Evolutionary conservation across 1,284 basidiomycete species (phyloP).

Genomic region (Ceratobasidium papillatum): DNA sequence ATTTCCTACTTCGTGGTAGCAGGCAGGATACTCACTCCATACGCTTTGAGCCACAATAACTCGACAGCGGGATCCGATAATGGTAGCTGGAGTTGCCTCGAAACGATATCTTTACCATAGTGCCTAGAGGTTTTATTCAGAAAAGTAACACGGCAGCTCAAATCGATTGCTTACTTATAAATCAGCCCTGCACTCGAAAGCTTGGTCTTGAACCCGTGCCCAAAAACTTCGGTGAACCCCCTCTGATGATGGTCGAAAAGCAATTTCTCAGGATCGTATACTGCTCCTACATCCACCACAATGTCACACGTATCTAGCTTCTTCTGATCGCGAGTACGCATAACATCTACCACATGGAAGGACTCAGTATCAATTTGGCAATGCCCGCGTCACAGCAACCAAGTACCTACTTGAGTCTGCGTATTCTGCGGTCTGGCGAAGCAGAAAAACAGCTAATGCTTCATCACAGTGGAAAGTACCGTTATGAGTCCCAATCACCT

Average conservation of each 20-base stretch:
- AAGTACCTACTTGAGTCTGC: slow-evolving; percentile 68
- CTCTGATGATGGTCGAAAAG: slow-evolving; percentile 98
- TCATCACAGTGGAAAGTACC: slow-evolving; percentile 98
- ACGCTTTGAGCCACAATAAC: slow-evolving; percentile 87
- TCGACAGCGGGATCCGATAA: slow-evolving; percentile 70
- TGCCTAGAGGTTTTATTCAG: slow-evolving; percentile 65
- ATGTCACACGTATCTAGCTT: slow-evolving; percentile 88
- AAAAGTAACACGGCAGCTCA: neutral
- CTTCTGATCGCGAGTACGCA: slow-evolving; percentile 82
- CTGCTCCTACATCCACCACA: slow-evolving; percentile 97
- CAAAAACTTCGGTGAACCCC: slow-evolving; percentile 91
- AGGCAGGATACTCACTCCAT: slow-evolving; percentile 61
- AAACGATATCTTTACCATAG: slow-evolving; percentile 90
- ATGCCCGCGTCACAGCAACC: neutral
- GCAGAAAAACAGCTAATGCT: slow-evolving; percentile 90
- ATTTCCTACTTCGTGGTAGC: neutral
- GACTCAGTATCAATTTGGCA: neutral
- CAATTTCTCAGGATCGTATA: slow-evolving; percentile 81
- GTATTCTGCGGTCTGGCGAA: slow-evolving; percentile 82
- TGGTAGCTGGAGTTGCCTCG: slow-evolving; percentile 64
- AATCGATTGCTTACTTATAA: slow-evolving; percentile 75
- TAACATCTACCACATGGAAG: slow-evolving; percentile 63
- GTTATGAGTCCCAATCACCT: slow-evolving; percentile 92
- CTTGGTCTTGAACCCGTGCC: slow-evolving; percentile 85
- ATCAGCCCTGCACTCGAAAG: slow-evolving; percentile 92